phyloP scores from a whole-genome alignment of 768 basidiomycete species.

The Phylloporus scabripes region DNA sequence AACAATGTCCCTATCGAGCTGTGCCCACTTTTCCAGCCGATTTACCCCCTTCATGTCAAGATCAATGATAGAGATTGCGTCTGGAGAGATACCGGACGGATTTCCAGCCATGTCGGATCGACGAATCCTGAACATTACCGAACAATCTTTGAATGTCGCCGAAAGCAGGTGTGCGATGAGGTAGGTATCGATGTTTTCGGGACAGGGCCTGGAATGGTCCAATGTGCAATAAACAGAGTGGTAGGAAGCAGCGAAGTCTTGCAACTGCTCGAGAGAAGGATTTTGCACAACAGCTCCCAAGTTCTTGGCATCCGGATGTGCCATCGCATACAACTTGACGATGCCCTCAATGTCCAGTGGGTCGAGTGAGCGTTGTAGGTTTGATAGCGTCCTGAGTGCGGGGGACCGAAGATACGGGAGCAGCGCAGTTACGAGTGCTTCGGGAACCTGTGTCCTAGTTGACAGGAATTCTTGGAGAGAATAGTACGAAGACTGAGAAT shows the following conservation, averaged over 20 bases:
- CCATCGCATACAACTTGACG: conserved; percentile 34
- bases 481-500: conserved; percentile 4
- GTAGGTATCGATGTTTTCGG: conserved; percentile 53
- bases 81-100: conserved; percentile 30
- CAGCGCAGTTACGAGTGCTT: conserved; percentile 48
- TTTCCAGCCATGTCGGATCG: conserved; percentile 2
- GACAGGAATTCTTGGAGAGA: conserved; percentile 15
- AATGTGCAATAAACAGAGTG: conserved; percentile 30
- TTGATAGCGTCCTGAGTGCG: conserved; percentile 48
- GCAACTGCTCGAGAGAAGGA: conserved; percentile 62
- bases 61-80: conserved; percentile 69
- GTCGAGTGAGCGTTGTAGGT: conserved; percentile 74
- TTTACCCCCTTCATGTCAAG: conserved; percentile 73
- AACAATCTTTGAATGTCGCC: conserved; percentile 97
- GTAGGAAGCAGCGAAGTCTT: conserved; percentile 54
- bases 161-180: conserved; percentile 77
- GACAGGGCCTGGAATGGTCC: conserved; percentile 36
- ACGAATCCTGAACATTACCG: conserved; percentile 47
- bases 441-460: conserved; percentile 33
- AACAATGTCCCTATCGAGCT: conserved; percentile 67
- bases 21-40: conserved; percentile 64
- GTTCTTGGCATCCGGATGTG: conserved; percentile 3
- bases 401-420: conserved; percentile 43
- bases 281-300: conserved; percentile 37
- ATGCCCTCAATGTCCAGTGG: conserved; percentile 83